These are phyloP conservation scores for Mortierella sp. DNA, from an alignment of 371 early-diverging fungal species.

Conservation along the genomic window DNA sequence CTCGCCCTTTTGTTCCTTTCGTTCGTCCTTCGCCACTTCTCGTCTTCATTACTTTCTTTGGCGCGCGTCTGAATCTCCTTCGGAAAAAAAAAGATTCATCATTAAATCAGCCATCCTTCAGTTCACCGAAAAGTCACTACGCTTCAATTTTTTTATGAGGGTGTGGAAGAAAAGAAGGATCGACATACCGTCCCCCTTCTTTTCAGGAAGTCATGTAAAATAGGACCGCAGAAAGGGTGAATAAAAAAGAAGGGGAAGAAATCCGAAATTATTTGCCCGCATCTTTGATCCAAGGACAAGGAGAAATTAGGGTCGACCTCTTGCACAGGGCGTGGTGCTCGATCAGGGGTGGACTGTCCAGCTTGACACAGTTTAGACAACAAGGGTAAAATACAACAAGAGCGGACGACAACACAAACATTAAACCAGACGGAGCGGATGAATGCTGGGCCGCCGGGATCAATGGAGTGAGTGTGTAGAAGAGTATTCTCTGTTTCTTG, in stretches of 20 bases:
- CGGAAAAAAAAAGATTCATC: neutral
- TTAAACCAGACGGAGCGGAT: neutral
- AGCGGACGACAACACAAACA: neutral
- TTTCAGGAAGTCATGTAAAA: neutral
- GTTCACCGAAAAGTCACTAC: neutral
- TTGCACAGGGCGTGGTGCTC: neutral
- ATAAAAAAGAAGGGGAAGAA: neutral
- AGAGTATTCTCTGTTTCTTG: neutral
- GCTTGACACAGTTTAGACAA: neutral
- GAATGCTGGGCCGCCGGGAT: conserved; percentile 4
- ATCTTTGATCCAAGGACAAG: neutral
- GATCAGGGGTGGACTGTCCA: neutral
- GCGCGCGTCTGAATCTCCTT: neutral
- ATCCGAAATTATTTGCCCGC: conserved; percentile 1
- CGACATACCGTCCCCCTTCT: neutral
- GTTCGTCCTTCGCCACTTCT: neutral
- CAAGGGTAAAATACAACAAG: neutral
- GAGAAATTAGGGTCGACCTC: neutral
- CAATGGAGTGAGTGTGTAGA: no score
- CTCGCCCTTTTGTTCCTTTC: neutral
- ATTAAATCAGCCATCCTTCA: neutral
- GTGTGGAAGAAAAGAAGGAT: neutral
- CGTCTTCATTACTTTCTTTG: neutral
- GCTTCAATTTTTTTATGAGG: neutral
- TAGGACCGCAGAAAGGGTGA: no score